Base-by-base conservation (phyloP, 768 basidiomycete species). In the Lactifluus subvellereus region DNA sequence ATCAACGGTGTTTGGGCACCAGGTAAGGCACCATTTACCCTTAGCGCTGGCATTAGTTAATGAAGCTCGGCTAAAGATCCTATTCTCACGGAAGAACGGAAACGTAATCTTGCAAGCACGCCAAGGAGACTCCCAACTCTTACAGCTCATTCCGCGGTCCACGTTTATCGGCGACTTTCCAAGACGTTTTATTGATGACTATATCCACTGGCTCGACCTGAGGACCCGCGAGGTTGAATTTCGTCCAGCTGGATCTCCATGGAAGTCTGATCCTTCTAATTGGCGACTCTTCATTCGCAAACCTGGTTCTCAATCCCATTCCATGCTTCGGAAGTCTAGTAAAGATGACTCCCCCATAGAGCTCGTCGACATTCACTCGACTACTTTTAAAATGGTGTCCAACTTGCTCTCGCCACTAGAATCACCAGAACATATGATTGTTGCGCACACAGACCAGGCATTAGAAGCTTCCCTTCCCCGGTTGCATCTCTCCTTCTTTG, bases 221-320 rank as follows among this genome's bases (percentile, higher is more conserved):
- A 27, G 27, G 27, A 27, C 27, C 27, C 27, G 27, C 2, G 27
- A 27, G 27, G 27, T 27, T 27, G 27, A 27, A 27, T 27, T 27
- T 3, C 27, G 27, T 27, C 27, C 1, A 27, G 27, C 2, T 27
- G 27, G 27, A 32, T 63, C 64, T 14, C 54, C 66, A 6, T 78
- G 77, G 77, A 40, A 60, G 37, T 58, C 69, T 14, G 69, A 69
- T 0, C 30, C 62, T 32, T 43, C 66, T 5, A 73, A 75, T 57
- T 77, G 75, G 77, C 52, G 61, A 7, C 53, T 64, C 6, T 38
- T 18, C 16, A 16, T 61, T 6, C 32, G 7, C 2, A 27, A 53
- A 27, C 27, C 27, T 3, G 27, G 27, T 27, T 27, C 22, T 22
- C 22, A 22, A 22, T 22, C 27, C 27, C 27, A 27, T 3, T 27